Evolutionary conservation across 2,329 filamentous ascomycete species (phyloP).

Genomic region (Remersonia thermophila): DNA sequence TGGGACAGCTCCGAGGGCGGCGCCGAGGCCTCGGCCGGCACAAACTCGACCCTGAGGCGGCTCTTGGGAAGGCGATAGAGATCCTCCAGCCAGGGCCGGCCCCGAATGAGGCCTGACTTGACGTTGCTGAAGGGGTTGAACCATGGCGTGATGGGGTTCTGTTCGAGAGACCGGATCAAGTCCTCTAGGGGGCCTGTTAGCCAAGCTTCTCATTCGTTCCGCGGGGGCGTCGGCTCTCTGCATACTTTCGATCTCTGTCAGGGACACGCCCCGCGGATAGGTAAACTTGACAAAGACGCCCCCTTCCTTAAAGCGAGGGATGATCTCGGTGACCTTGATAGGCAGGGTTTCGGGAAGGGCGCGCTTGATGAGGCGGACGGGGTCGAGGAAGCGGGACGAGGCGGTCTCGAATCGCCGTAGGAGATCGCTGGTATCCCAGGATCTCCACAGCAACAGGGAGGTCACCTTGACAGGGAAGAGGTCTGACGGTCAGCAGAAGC

Average conservation of each 20-base stretch:
- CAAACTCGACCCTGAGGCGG: slow-evolving; percentile 72
- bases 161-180: slow-evolving; percentile 50
- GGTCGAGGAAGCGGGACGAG: slow-evolving; percentile 37
- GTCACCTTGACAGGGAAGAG: slow-evolving; percentile 69
- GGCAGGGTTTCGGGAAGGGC: slow-evolving; percentile 51
- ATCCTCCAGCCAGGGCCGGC: slow-evolving; percentile 89
- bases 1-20: slow-evolving; percentile 60
- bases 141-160: slow-evolving; percentile 72
- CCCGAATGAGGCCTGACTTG: slow-evolving; percentile 60
- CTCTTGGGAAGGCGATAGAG: slow-evolving; percentile 68
- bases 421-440: slow-evolving; percentile 36
- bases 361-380: slow-evolving; percentile 42
- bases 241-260: slow-evolving; percentile 32
- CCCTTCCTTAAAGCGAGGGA: slow-evolving; percentile 80
- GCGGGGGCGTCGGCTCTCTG: too few relatives aligned
- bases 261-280: slow-evolving; percentile 29
- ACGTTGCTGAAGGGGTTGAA: slow-evolving; percentile 73
- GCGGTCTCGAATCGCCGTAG: slow-evolving; percentile 40
- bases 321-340: slow-evolving; percentile 64
- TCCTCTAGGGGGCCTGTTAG: slow-evolving; percentile 24
- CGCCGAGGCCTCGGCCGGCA: slow-evolving; percentile 54
- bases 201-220: neutral
- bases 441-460: slow-evolving; percentile 30
- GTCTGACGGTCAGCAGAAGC: slow-evolving; percentile 36
- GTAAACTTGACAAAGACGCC: slow-evolving; percentile 86